Percentiles rank a stretch among this genome's conserved stretches.
phyloP scores from a whole-genome alignment of 2,329 filamentous ascomycete species.

The Chaetomium globosum region DNA sequence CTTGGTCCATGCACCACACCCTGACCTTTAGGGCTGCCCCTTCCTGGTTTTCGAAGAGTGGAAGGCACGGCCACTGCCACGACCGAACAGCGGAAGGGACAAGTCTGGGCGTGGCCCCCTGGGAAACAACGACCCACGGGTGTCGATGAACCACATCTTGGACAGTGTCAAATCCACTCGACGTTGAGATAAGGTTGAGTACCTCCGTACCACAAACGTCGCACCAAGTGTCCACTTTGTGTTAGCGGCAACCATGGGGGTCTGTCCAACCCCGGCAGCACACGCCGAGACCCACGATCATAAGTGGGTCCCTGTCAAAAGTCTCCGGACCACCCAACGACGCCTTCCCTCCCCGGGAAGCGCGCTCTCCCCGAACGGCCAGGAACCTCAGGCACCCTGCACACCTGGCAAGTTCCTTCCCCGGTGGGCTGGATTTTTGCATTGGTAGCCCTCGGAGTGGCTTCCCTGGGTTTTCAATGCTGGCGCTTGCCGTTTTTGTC shows the following conservation, averaged over 20 bases:
- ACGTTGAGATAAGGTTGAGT: slow-evolving; percentile 28
- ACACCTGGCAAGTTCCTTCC: not conserved
- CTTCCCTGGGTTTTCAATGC: slow-evolving; percentile 1
- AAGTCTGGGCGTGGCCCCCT: not conserved
- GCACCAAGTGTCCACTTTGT: slow-evolving; percentile 3
- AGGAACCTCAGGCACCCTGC: slow-evolving; percentile 8
- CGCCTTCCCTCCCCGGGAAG: not conserved
- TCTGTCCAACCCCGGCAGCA: not conserved
- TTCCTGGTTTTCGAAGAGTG: not conserved
- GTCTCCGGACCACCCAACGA: slow-evolving; percentile 13
- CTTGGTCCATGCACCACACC: not conserved
- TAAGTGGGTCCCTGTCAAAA: slow-evolving; percentile 8
- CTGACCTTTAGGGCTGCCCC: slow-evolving; percentile 5
- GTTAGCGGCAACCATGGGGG: slow-evolving; percentile 13
- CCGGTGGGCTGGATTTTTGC: not conserved
- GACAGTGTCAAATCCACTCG: slow-evolving; percentile 22
- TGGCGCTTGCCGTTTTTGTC: not conserved
- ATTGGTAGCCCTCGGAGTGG: not conserved
- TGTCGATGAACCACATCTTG: slow-evolving; percentile 2
- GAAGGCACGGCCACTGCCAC: not conserved
- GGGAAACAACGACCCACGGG: not conserved
- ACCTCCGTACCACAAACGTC: slow-evolving; percentile 14
- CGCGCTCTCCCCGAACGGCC: not conserved
- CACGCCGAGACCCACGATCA: not conserved
- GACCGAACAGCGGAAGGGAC: not conserved